These are phyloP conservation scores for Luffa aegyptiaca DNA, from an alignment of 306 rosid species.

Conservation along the genomic window DNA sequence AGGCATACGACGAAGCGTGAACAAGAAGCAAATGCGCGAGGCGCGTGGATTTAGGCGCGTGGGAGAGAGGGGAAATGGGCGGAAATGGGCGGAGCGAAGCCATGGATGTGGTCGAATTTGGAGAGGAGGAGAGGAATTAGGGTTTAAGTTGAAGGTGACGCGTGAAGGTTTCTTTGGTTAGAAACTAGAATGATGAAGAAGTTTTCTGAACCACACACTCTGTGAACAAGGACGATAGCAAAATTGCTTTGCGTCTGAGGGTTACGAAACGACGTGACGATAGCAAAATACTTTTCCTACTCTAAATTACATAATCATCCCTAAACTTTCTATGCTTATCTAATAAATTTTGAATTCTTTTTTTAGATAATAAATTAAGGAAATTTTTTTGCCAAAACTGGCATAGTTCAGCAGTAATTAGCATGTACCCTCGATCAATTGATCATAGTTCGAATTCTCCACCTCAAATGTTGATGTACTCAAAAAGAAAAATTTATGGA, in stretches of 20 bases:
- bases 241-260: too few species aligned
- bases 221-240: neutral
- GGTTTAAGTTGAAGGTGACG: neutral
- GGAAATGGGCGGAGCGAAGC: neutral
- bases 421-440: too few species aligned
- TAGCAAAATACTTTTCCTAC: too few species aligned
- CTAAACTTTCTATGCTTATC: too few species aligned
- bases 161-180: neutral
- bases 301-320: too few species aligned
- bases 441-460: too few species aligned
- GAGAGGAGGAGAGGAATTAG: neutral
- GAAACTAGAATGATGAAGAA: neutral
- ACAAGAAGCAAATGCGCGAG: neutral
- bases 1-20: neutral
- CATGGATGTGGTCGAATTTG: neutral
- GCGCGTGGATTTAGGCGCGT: neutral
- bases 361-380: too few species aligned
- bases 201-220: neutral
- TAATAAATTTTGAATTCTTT: too few species aligned
- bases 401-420: too few species aligned
- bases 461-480: too few species aligned
- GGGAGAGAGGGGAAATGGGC: neutral
- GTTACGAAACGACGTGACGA: neutral
- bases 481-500: too few species aligned
- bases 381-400: too few species aligned